phyloP scores from a whole-genome alignment of 1,284 basidiomycete species.

The Ustilago trichophora region DNA sequence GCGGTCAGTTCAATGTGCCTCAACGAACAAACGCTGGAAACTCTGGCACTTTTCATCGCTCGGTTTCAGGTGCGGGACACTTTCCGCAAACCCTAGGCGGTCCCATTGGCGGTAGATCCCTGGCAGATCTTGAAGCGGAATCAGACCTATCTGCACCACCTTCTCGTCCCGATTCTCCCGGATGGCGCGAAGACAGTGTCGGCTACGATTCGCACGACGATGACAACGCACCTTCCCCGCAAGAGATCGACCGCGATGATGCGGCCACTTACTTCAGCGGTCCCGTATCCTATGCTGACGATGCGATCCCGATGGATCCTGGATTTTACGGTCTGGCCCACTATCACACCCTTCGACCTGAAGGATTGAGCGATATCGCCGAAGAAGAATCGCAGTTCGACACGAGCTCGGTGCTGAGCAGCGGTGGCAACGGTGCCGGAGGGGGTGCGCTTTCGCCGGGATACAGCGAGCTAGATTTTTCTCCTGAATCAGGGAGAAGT shows the following conservation, averaged over 20 bases:
- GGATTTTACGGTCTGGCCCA: slow-evolving; percentile 46
- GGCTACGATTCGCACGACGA: slow-evolving; percentile 20
- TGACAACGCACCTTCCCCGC: slow-evolving; percentile 13
- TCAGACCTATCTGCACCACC: slow-evolving; percentile 24
- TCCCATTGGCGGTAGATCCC: slow-evolving; percentile 11
- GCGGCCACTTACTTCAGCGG: slow-evolving; percentile 23
- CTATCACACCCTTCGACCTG: slow-evolving; percentile 45
- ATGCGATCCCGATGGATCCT: slow-evolving; percentile 43
- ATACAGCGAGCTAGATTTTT: too few species aligned
- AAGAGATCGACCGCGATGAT: slow-evolving; percentile 21
- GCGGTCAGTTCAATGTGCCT: background rate
- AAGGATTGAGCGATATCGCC: slow-evolving; percentile 56
- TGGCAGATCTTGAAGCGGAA: slow-evolving; percentile 39
- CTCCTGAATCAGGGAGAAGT: too few species aligned
- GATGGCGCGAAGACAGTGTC: slow-evolving; percentile 4
- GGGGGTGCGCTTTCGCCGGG: slow-evolving; percentile 20
- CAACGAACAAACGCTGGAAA: too few species aligned
- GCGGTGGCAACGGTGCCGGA: slow-evolving; percentile 26
- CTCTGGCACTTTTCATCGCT: too few species aligned
- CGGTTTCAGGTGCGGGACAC: background rate
- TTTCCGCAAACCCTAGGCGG: background rate
- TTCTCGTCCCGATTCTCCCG: slow-evolving; percentile 25
- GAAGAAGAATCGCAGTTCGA: slow-evolving; percentile 52
- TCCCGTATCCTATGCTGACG: slow-evolving; percentile 32
- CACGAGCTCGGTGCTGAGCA: slow-evolving; percentile 28